Conservation (phyloP, 73 alveolate genomes). For the Tetrahymena elliotti region DNA sequence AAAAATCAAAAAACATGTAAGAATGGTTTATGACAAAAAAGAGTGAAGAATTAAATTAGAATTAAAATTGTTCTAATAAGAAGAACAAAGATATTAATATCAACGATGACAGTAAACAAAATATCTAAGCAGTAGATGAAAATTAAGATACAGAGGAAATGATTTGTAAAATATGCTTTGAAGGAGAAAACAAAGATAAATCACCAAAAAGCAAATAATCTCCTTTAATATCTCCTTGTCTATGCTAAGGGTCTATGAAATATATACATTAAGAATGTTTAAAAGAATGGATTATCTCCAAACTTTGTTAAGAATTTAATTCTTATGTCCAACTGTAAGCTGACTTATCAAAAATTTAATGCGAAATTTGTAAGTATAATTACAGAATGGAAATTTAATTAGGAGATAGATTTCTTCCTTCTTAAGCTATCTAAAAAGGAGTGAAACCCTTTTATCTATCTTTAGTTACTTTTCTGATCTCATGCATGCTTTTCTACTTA, state of each 20-base stretch:
- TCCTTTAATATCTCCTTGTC: conserved; percentile 55
- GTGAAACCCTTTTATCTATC: not conserved
- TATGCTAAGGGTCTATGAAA: conserved; percentile 60
- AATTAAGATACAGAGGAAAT: not conserved
- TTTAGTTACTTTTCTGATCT: not conserved
- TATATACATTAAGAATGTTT: conserved; percentile 55
- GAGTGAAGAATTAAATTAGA: not conserved
- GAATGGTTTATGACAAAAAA: not conserved
- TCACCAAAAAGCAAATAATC: not conserved
- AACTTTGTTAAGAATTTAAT: conserved; percentile 8
- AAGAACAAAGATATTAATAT: not conserved
- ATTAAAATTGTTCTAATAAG: not conserved
- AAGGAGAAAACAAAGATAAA: not conserved
- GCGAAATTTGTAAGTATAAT: not conserved
- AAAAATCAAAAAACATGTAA: not conserved
- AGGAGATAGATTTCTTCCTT: not conserved
- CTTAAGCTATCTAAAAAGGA: not conserved
- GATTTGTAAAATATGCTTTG: not conserved
- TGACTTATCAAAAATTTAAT: not conserved
- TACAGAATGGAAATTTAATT: not conserved
- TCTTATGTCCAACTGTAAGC: not conserved
- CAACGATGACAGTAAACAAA: not conserved
- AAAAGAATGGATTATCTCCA: conserved; percentile 54
- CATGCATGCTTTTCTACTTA: not conserved
- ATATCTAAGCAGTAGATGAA: not conserved